A percentile compares a stretch with the other conserved stretches of the same genome.
phyloP scores from a whole-genome alignment of 2,329 filamentous ascomycete genomes.

The Biscogniauxia mediterranea region DNA sequence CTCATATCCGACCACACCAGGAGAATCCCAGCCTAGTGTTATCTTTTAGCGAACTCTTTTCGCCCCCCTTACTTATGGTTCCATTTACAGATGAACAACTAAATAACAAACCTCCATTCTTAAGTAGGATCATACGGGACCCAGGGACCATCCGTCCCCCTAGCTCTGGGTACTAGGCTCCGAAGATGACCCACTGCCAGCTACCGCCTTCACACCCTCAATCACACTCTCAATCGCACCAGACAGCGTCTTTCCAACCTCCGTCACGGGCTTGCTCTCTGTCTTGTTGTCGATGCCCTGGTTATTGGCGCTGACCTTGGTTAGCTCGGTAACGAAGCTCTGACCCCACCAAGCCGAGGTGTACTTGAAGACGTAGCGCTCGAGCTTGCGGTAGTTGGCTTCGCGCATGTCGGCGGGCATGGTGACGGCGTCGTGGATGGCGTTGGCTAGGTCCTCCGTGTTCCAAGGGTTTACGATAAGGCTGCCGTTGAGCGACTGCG shows the following conservation, averaged over 20 bases:
- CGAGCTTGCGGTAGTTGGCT: slow-evolving; percentile 85
- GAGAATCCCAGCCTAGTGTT: too few species aligned
- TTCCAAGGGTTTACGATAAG: slow-evolving; percentile 99
- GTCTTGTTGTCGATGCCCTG: slow-evolving; percentile 24
- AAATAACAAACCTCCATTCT: too few species aligned
- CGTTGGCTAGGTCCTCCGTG: slow-evolving; percentile 88
- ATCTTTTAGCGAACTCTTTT: too few species aligned
- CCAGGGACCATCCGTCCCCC: too few species aligned
- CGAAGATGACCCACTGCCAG: slow-evolving; percentile 26
- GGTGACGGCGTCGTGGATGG: slow-evolving; percentile 93
- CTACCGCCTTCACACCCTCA: slow-evolving; percentile 28
- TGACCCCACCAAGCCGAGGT: slow-evolving; percentile 97
- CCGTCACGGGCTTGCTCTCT: slow-evolving; percentile 19
- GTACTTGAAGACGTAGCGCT: slow-evolving; percentile 96
- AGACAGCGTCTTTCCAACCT: slow-evolving; percentile 24
- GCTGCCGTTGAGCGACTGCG: slow-evolving; percentile 89
- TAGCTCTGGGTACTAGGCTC: slow-evolving; percentile 3
- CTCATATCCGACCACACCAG: too few species aligned
- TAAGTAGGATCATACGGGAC: too few species aligned
- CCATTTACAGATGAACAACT: too few species aligned
- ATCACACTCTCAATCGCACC: slow-evolving; percentile 31
- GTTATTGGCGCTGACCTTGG: slow-evolving; percentile 40
- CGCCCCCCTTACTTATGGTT: too few species aligned
- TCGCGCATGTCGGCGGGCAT: slow-evolving; percentile 88
- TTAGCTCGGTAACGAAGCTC: slow-evolving; percentile 84